These are phyloP conservation scores for Fusarium nodosum DNA, from an alignment of 2,329 filamentous ascomycete genomes.

Conservation along the genomic window DNA sequence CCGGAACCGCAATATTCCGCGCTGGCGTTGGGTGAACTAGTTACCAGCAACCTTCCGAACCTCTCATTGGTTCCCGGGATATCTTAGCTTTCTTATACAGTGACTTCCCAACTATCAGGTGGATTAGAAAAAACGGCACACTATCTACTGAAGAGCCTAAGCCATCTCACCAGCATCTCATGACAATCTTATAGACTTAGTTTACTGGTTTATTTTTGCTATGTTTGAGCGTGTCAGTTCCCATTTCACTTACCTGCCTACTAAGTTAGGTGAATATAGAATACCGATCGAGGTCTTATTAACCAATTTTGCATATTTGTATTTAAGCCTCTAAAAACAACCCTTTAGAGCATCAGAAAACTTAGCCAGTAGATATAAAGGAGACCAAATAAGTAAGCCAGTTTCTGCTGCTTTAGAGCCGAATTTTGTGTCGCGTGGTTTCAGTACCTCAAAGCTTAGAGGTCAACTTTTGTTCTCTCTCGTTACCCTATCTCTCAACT, in stretches of 20 bases:
- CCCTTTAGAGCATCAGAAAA: too few relatives aligned
- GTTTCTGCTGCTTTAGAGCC: background rate
- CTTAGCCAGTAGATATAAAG: too few relatives aligned
- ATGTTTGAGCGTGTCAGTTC: background rate
- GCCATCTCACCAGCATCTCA: background rate
- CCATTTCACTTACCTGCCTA: background rate
- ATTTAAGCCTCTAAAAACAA: too few relatives aligned
- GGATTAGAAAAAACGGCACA: background rate
- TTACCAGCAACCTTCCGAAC: constrained; percentile 1
- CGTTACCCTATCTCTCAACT: background rate
- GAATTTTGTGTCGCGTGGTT: background rate
- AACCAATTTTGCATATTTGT: background rate
- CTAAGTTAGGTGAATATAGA: background rate
- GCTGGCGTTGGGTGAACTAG: constrained; percentile 26
- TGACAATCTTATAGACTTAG: background rate
- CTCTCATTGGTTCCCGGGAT: constrained; percentile 23
- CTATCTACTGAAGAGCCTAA: background rate
- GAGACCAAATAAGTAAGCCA: background rate
- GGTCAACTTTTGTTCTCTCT: background rate
- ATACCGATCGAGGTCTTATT: background rate
- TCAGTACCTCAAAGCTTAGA: background rate
- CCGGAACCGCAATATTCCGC: constrained; percentile 44
- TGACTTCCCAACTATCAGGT: background rate
- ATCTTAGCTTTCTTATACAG: background rate
- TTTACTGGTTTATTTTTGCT: background rate